These are phyloP conservation scores for Nematocida sp. DNA, from an alignment of 371 early-diverging fungal species.

Conservation along the genomic window DNA sequence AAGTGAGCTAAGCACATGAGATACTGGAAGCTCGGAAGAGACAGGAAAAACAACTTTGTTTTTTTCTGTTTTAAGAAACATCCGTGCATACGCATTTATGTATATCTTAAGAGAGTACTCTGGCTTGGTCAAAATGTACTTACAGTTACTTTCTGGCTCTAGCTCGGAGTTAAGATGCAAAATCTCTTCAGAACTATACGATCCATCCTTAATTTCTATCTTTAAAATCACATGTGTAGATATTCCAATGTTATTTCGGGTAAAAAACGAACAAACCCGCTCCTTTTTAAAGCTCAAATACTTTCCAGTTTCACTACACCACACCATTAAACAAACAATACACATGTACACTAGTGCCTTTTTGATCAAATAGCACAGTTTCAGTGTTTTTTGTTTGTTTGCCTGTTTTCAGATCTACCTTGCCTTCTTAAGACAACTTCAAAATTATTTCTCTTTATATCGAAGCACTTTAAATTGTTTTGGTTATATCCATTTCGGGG, in stretches of 20 bases:
- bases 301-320: conserved; percentile 24
- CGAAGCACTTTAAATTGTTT: no score
- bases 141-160: background rate
- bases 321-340: conserved; percentile 28
- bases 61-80: conserved; percentile 4
- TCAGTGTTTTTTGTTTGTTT: no score
- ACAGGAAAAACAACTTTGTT: background rate
- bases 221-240: conserved; percentile 9
- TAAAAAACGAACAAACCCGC: conserved; percentile 26
- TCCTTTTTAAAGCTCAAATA: conserved; percentile 21
- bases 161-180: conserved; percentile 27
- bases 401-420: no score
- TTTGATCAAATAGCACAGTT: background rate
- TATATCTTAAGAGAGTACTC: conserved; percentile 2
- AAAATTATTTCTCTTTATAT: no score
- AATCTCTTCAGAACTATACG: conserved; percentile 8
- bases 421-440: no score
- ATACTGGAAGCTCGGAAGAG: background rate
- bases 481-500: no score
- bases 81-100: conserved; percentile 14
- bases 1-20: background rate
- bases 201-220: background rate
- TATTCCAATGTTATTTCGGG: conserved; percentile 17
- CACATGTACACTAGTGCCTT: background rate
- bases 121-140: conserved; percentile 28